Conservation (phyloP, 805 yeast genomes). For the Candida chilensis region DNA sequence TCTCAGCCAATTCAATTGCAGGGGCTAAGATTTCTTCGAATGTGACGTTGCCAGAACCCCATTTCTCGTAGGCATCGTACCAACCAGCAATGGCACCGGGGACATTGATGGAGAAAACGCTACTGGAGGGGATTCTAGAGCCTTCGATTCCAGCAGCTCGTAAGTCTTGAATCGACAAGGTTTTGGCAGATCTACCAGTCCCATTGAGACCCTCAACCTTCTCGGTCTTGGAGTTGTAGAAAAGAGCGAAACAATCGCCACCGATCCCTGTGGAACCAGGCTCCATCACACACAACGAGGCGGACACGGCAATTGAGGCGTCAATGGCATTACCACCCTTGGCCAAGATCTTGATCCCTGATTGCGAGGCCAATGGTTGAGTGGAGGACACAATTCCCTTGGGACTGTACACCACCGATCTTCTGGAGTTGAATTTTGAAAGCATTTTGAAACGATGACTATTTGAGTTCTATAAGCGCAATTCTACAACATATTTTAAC, state of each 20-base stretch:
- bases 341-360: conserved; percentile 56
- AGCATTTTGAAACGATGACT: conserved; percentile 4
- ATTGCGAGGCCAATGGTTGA: conserved; percentile 71
- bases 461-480: no score
- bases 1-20: conserved; percentile 60
- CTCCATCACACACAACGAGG: conserved; percentile 45
- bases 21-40: conserved; percentile 51
- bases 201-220: conserved; percentile 66
- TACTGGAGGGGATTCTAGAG: conserved; percentile 38
- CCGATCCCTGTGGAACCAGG: conserved; percentile 60
- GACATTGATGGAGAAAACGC: conserved; percentile 56
- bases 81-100: conserved; percentile 82
- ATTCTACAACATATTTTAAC: no score
- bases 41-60: conserved; percentile 66
- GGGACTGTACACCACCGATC: conserved; percentile 68
- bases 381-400: conserved; percentile 69
- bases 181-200: conserved; percentile 59
- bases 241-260: conserved; percentile 61
- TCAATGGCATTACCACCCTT: conserved; percentile 70
- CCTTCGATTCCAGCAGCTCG: conserved; percentile 32
- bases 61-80: conserved; percentile 56
- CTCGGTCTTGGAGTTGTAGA: conserved; percentile 38
- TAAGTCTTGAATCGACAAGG: conserved; percentile 37
- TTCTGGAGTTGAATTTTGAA: conserved; percentile 38
- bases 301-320: conserved; percentile 53